Evolutionary conservation across 805 yeast species (phyloP), one percentile per base, ranked within the genome.

Genomic region (Candida sithepensis): DNA sequence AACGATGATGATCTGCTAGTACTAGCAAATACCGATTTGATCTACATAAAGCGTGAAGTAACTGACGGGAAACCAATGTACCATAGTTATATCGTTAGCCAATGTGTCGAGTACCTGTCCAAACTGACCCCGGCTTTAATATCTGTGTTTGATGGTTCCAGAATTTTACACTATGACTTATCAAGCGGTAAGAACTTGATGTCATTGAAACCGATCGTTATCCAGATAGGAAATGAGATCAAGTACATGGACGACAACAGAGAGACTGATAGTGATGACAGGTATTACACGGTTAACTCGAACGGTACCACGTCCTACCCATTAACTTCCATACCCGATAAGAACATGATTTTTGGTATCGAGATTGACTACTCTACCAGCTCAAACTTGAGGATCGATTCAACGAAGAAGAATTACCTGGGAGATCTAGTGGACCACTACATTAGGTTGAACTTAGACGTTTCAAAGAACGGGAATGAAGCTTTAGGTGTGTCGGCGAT

Each of bases 261-360:
- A 6, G 37, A 28, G 19, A 5, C 12, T 2, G 40, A 13, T 39
- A 19, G 39, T 6, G 34, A 19, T 13, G 24, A n/a, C n/a, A 28
- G 28, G 10, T 12, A 19, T 18, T 50, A 45, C 20, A 41, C 49
- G 13, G 53, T 65, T 3, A 56, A 65, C 21, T 57, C 64, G 3
- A 60, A 61, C 36, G 69, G 68, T 3, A 58, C 69, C 48, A 47
- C 73, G 26, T 66, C 75, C n/a, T 78, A 78, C 55, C 84, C 84
- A 0, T 60, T 78, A 20, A 71, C 78, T 4, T 64, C 74, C 30
- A 63, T 76, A 32, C 52, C 66, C n/a, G 69, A 67, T 32, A 75
- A 77, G 47, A 81, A 80, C 30, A 63, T 76, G 43, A 61, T 78
- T 7, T 66, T 75, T 44, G 79, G 82, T 4, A 59, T 77, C n/a